phyloP scores from a whole-genome alignment of 169 alveolate species.

The Plasmodium billcollinsi region DNA sequence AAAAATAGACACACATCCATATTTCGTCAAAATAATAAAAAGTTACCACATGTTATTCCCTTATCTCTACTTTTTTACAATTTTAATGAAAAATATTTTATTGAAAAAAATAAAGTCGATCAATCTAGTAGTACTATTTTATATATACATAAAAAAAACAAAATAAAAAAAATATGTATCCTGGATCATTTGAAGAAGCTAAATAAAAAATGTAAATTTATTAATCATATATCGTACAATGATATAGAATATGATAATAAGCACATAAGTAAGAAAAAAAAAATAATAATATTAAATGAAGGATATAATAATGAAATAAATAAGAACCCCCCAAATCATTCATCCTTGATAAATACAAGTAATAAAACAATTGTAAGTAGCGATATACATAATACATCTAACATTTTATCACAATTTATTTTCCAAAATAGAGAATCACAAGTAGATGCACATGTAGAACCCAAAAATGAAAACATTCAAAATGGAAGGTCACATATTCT shows the following conservation, averaged over 20 bases:
- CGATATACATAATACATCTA: not conserved
- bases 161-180: slow-evolving; percentile 47
- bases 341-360: not conserved
- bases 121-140: slow-evolving; percentile 30
- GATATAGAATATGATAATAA: slow-evolving; percentile 8
- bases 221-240: slow-evolving; percentile 36
- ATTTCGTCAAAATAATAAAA: slow-evolving; percentile 9
- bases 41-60: slow-evolving; percentile 46
- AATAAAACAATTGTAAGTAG: not conserved
- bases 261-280: not conserved
- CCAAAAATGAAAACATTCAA: not conserved
- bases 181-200: slow-evolving; percentile 52
- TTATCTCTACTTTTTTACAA: slow-evolving; percentile 33
- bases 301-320: too few species aligned
- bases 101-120: slow-evolving; percentile 41
- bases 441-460: too few species aligned
- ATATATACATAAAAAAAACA: slow-evolving; percentile 50
- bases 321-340: too few species aligned
- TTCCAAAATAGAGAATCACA: too few species aligned
- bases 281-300: not conserved
- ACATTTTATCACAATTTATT: not conserved
- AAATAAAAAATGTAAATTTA: slow-evolving; percentile 50
- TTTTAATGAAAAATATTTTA: slow-evolving; percentile 22
- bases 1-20: not conserved
- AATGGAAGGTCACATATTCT: not conserved